These are phyloP conservation scores for Fraxinus cuspidata DNA, from an alignment of 257 asterid genomes.

Conservation along the genomic window DNA sequence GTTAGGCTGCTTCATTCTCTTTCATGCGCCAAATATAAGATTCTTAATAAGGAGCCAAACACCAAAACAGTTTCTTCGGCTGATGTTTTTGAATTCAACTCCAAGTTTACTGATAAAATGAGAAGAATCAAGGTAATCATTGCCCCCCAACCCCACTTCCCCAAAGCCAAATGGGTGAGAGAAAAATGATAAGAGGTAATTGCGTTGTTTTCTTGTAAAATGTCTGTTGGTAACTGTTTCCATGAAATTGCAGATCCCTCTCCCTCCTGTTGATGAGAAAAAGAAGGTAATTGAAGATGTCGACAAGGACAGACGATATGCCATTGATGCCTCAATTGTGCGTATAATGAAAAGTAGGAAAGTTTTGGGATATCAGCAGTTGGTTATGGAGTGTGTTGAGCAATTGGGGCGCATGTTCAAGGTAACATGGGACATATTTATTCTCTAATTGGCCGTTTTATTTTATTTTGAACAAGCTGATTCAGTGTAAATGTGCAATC, in stretches of 20 bases:
- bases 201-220: neutral
- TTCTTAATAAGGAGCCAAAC: conserved; percentile 60
- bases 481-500: neutral
- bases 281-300: conserved; percentile 70
- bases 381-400: conserved; percentile 69
- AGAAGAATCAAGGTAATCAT: conserved; percentile 60
- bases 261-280: conserved; percentile 65
- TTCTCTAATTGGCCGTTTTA: neutral
- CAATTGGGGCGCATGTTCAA: conserved; percentile 62
- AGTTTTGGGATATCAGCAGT: conserved; percentile 59
- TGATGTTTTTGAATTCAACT: conserved; percentile 59
- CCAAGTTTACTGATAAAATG: conserved; percentile 66
- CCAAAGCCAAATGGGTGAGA: neutral
- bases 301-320: conserved; percentile 65
- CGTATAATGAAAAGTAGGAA: conserved; percentile 70
- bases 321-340: conserved; percentile 65
- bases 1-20: conserved; percentile 68
- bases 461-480: neutral
- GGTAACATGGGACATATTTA: conserved; percentile 29
- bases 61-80: conserved; percentile 53
- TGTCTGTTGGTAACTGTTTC: conserved; percentile 9
- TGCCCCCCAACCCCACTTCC: neutral
- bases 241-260: conserved; percentile 46
- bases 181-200: neutral
- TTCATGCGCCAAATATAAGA: conserved; percentile 60